Conservation (phyloP, 1,139 yeast species). For the Diutina siamensis region DNA sequence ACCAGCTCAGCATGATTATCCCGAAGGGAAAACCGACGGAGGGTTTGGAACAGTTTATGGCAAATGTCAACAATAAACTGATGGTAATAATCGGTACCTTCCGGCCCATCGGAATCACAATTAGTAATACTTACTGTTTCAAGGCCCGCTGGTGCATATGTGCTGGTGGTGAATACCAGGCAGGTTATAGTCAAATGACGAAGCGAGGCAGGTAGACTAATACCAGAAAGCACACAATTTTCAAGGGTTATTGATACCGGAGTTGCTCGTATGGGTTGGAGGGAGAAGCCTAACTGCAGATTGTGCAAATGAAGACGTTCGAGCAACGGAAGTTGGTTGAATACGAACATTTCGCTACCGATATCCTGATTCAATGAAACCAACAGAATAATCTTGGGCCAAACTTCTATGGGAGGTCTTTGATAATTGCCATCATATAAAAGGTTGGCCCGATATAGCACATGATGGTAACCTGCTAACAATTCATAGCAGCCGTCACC, state of each 20-base stretch:
- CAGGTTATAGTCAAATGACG: not conserved
- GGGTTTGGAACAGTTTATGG: not conserved
- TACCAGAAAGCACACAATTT: not conserved
- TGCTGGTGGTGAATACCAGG: not conserved
- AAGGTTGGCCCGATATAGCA: not conserved
- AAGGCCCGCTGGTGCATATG: not conserved
- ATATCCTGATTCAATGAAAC: not conserved
- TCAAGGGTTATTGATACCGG: not conserved
- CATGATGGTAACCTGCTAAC: not conserved
- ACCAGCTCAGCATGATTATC: not conserved
- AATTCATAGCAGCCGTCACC: not conserved
- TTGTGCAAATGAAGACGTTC: not conserved
- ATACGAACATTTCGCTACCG: not conserved
- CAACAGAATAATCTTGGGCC: not conserved
- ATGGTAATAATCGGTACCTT: not conserved
- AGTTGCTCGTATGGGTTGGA: not conserved
- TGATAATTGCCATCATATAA: not conserved
- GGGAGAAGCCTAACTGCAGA: not conserved
- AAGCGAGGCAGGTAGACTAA: not conserved
- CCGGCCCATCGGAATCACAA: constrained; percentile 3
- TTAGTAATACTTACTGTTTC: not conserved
- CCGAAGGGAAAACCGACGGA: not conserved
- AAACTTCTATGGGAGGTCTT: not conserved
- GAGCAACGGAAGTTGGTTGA: not conserved
- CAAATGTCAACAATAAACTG: not conserved